Evolutionary conservation across 208 protist genomes (phyloP).

Genomic region (Balamuthia mandrillaris): DNA sequence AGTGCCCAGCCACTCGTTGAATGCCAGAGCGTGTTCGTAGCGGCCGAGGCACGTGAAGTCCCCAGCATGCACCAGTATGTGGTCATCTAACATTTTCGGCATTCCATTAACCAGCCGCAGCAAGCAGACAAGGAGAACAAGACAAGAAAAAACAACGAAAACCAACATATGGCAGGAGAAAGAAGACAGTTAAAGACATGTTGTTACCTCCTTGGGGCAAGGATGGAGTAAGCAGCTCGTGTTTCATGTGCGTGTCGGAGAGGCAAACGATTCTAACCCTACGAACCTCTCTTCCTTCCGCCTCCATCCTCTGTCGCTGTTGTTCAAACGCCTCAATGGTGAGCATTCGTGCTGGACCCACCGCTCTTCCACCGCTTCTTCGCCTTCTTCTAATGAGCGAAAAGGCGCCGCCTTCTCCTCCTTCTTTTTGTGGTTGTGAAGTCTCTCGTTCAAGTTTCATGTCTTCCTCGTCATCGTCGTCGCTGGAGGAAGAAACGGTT

Average conservation of each 20-base stretch:
- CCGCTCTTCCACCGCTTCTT: not conserved
- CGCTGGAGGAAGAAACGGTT: not conserved
- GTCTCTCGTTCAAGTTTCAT: not conserved
- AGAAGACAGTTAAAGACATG: not conserved
- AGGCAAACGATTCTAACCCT: slow-evolving; percentile 4
- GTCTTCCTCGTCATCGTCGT: not conserved
- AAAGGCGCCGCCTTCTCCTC: not conserved
- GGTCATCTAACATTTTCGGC: no score
- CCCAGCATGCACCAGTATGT: slow-evolving; percentile 30
- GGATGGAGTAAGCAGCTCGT: not conserved
- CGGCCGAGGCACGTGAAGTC: slow-evolving; percentile 1
- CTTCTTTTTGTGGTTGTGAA: not conserved
- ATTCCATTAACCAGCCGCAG: no score
- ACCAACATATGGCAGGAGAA: not conserved
- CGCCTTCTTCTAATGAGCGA: not conserved
- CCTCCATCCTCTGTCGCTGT: not conserved
- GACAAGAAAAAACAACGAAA: not conserved
- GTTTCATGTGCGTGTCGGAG: slow-evolving; percentile 37
- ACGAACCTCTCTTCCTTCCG: not conserved
- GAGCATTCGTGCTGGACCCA: not conserved
- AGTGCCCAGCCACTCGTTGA: slow-evolving; percentile 22
- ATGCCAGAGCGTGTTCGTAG: not conserved
- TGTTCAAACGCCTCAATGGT: not conserved
- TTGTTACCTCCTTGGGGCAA: slow-evolving; percentile 1
- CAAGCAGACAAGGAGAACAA: not conserved